A percentile compares a stretch with the other conserved stretches of the same genome.
Conservation (phyloP, 768 basidiomycete species). For the Astraeus odoratus region DNA sequence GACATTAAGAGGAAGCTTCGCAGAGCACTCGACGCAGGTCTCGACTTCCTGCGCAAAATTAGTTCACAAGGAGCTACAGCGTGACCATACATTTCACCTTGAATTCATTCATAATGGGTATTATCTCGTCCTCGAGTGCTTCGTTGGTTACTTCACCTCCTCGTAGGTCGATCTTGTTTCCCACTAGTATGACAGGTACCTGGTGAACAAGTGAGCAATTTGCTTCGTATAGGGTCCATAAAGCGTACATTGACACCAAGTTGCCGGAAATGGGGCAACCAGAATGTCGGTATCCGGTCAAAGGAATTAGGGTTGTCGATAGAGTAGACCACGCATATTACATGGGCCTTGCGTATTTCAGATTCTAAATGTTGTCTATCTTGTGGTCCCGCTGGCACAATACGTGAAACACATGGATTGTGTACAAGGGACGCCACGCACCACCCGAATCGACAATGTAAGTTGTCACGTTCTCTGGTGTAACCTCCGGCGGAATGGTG, state of each 20-base stretch:
- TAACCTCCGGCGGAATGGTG: conserved; percentile 95
- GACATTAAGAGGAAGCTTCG: conserved; percentile 82
- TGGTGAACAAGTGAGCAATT: conserved; percentile 26
- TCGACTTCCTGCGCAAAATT: conserved; percentile 76
- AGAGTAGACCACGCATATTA: conserved; percentile 95
- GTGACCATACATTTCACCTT: conserved; percentile 47
- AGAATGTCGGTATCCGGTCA: conserved; percentile 95
- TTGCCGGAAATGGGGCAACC: conserved; percentile 92
- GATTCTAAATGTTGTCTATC: conserved; percentile 87
- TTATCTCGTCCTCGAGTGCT: conserved; percentile 88
- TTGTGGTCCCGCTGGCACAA: conserved; percentile 63
- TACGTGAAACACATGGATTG: conserved; percentile 5
- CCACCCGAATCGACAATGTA: conserved; percentile 98
- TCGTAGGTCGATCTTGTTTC: conserved; percentile 96
- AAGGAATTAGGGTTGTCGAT: conserved; percentile 97
- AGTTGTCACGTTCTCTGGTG: conserved; percentile 95
- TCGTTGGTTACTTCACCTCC: conserved; percentile 93
- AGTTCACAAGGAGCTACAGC: not conserved
- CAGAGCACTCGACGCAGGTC: conserved; percentile 97
- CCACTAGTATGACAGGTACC: conserved; percentile 95
- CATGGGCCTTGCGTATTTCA: conserved; percentile 95
- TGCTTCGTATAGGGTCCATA: not conserved
- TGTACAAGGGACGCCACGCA: conserved; percentile 31
- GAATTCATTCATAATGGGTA: conserved; percentile 98
- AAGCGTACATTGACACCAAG: conserved; percentile 86